Percentiles rank a stretch among this genome's conserved stretches.
Evolutionary conservation across 768 basidiomycete genomes (phyloP).

Genomic region (Tephrocybe rancida): DNA sequence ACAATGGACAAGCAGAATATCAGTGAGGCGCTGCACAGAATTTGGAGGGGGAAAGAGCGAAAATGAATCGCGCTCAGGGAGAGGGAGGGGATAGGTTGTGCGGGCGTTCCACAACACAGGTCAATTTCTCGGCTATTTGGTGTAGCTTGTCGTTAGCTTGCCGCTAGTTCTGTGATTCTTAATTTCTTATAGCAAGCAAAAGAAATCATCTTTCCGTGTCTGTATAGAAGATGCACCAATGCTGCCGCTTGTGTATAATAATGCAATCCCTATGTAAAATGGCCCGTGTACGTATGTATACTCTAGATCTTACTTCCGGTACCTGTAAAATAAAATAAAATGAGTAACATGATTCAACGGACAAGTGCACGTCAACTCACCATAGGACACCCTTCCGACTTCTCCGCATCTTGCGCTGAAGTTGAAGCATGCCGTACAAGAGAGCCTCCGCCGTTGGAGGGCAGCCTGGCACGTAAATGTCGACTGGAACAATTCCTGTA

Average conservation of each 20-base stretch:
- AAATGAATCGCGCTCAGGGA: neutral
- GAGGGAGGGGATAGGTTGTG: neutral
- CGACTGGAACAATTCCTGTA: conserved; percentile 93
- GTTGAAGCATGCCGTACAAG: conserved; percentile 94
- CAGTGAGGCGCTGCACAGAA: neutral
- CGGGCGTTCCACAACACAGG: conserved; percentile 15
- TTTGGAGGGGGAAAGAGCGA: neutral
- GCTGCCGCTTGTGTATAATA: conserved; percentile 8
- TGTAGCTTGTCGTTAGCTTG: conserved; percentile 12
- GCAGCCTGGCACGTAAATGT: conserved; percentile 97
- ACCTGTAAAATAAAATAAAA: conserved; percentile 35
- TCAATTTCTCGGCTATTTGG: conserved; percentile 18
- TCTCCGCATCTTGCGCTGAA: conserved; percentile 94
- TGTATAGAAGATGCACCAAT: conserved; percentile 7
- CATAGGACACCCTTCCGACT: conserved; percentile 87
- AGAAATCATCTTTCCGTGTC: neutral
- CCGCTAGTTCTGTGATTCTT: neutral
- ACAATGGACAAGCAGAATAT: neutral
- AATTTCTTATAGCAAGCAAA: neutral
- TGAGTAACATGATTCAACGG: conserved; percentile 2
- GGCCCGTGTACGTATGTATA: neutral
- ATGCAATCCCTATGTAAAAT: neutral
- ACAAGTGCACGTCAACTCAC: conserved; percentile 41
- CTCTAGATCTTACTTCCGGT: conserved; percentile 48
- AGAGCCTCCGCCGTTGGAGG: conserved; percentile 96